Percentiles rank a stretch among this genome's conserved stretches.
Conservation (phyloP, 257 asterid species). For the Solanum sejunctum region DNA sequence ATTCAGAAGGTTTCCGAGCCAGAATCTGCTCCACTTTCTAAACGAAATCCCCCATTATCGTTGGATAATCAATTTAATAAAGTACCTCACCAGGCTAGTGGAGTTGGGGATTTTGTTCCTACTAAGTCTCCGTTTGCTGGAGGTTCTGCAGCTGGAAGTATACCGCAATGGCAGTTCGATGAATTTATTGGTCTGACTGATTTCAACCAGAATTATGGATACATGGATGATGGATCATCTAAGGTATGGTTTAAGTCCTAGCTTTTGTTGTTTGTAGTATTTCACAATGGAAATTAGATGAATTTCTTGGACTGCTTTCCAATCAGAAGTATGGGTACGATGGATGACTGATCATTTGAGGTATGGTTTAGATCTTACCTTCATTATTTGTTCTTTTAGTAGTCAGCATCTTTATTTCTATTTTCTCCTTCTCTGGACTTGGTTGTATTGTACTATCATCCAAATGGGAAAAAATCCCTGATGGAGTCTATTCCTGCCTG, state of each 20-base stretch:
- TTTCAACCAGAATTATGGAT: constrained; percentile 33
- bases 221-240: constrained; percentile 42
- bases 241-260: constrained; percentile 44
- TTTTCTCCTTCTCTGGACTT: background rate
- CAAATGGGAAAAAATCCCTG: background rate
- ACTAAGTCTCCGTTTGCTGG: constrained; percentile 30
- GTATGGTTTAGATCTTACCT: background rate
- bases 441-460: background rate
- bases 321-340: background rate
- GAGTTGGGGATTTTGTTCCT: constrained; percentile 17
- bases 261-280: background rate
- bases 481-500: background rate
- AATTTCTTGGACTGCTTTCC: background rate
- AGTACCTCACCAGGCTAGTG: constrained; percentile 23
- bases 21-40: constrained; percentile 17
- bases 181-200: constrained; percentile 57
- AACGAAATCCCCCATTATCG: constrained; percentile 9
- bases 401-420: background rate
- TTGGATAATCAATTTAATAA: constrained; percentile 24
- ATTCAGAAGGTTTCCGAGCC: constrained; percentile 22
- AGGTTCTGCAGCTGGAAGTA: constrained; percentile 49
- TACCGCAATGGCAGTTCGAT: constrained; percentile 69
- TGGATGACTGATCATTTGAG: background rate
- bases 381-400: background rate
- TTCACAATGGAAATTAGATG: background rate